Percentiles rank a stretch among this genome's conserved stretches.
These are phyloP conservation scores for maize (Zea mays) DNA, from an alignment of 176 grass and related monocot species.

Conservation along the genomic window Zm-B73-REFERENCE-NAM-5.0 NC_050099.1:190977001-190977500, in stretches of 20 bases:
- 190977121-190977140: too few relatives aligned
- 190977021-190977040: neutral
- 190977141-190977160: too few relatives aligned
- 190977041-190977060: neutral
- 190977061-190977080: neutral
- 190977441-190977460: neutral
- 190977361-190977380: neutral
- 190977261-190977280: too few relatives aligned
- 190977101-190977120: neutral
- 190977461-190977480: neutral
- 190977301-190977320: too few relatives aligned
- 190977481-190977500: too few relatives aligned
- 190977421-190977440: neutral
- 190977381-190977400: too few relatives aligned
- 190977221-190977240: neutral
- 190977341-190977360: neutral
- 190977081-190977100: neutral
- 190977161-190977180: too few relatives aligned
- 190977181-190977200: neutral
- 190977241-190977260: neutral
- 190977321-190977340: too few relatives aligned
- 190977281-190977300: too few relatives aligned
- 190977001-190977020: neutral
- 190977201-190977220: neutral
- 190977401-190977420: too few relatives aligned